phyloP scores from a whole-genome alignment of 441 rosid genomes.

The Adansonia madagascariensis region DNA sequence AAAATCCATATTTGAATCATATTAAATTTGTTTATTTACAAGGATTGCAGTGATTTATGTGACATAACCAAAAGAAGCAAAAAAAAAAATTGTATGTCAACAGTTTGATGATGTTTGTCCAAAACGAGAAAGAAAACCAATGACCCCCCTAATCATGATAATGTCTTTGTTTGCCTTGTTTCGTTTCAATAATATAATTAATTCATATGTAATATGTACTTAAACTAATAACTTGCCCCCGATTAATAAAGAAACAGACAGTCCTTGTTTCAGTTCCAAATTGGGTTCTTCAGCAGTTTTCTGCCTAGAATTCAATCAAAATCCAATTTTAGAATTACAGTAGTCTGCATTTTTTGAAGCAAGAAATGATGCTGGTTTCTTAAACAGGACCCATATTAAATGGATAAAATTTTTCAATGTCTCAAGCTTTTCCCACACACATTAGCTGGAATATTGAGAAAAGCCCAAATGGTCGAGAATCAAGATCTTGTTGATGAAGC shows the following conservation, averaged over 20 bases:
- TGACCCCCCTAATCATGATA: not conserved
- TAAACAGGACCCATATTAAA: not conserved
- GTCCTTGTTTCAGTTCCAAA: not conserved
- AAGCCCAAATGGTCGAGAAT: constrained; percentile 21
- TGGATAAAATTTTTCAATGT: not conserved
- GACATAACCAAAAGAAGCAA: not conserved
- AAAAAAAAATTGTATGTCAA: not conserved
- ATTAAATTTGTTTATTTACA: too few relatives aligned
- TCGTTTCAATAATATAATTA: too few relatives aligned
- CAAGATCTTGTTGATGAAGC: constrained; percentile 23
- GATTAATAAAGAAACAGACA: not conserved
- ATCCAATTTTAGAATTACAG: not conserved
- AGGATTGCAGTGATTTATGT: not conserved
- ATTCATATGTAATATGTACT: not conserved
- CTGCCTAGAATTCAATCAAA: not conserved
- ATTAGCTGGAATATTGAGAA: not conserved
- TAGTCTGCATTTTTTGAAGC: not conserved
- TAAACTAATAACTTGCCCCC: not conserved
- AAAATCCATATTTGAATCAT: not conserved
- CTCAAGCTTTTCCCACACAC: not conserved
- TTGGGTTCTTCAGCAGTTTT: not conserved
- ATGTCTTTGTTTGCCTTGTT: not conserved
- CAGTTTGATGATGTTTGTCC: not conserved
- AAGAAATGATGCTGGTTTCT: not conserved
- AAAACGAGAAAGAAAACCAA: not conserved